Percentiles rank a stretch among this genome's conserved stretches.
phyloP scores from a whole-genome alignment of 805 yeast genomes.

The Candida pseudoglaebosa region DNA sequence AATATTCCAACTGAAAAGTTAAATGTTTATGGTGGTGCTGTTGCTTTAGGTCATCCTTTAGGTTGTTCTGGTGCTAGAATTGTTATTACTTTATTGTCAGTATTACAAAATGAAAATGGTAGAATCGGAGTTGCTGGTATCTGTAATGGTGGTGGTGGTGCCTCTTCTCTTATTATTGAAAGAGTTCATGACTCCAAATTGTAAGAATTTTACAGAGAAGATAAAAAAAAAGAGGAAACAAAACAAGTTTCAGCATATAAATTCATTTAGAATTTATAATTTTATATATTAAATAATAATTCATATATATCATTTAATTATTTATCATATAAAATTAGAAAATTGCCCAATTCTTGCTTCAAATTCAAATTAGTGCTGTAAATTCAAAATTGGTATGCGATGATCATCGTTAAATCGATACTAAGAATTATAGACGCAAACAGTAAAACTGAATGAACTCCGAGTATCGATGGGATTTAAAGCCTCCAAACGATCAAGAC shows the following conservation, averaged over 20 bases:
- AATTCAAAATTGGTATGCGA: no score
- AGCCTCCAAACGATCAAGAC: constrained; percentile 8
- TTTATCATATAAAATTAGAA: no score
- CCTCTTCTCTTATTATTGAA: constrained; percentile 87
- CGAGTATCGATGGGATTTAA: constrained; percentile 13
- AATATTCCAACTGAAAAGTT: constrained; percentile 62
- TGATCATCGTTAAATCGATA: no score
- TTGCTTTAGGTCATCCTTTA: constrained; percentile 91
- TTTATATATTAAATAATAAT: no score
- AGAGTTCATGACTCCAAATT: constrained; percentile 41
- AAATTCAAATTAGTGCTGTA: no score
- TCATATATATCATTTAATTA: no score
- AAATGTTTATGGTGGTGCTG: constrained; percentile 94
- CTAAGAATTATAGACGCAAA: no score
- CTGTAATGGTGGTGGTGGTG: constrained; percentile 99
- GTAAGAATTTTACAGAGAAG: no score
- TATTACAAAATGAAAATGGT: constrained; percentile 73
- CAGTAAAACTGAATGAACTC: constrained; percentile 5
- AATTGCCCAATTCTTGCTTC: no score
- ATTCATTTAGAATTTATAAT: no score
- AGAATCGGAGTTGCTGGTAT: constrained; percentile 92
- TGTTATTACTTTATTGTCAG: constrained; percentile 78
- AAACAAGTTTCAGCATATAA: no score
- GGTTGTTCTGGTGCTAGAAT: constrained; percentile 96
- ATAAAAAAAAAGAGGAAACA: no score